phyloP scores from a whole-genome alignment of 805 yeast species.

The Lachancea kluyveri region DNA sequence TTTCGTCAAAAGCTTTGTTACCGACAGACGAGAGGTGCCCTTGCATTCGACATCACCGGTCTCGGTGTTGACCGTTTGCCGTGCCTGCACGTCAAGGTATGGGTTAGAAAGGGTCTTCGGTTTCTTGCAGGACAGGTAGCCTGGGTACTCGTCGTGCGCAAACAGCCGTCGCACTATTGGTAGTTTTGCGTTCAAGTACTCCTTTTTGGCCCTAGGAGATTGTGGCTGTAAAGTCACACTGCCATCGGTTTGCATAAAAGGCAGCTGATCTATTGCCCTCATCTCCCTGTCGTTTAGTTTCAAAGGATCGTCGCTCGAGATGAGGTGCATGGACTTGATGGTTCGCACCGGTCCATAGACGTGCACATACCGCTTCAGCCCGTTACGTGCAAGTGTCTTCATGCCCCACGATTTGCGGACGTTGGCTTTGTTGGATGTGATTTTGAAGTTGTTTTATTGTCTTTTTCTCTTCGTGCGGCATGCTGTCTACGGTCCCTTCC shows the following conservation, averaged over 20 bases:
- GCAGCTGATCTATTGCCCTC: slow-evolving; percentile 9
- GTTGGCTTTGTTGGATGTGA: no score
- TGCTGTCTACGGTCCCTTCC: no score
- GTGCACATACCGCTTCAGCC: no score
- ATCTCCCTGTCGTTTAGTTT: slow-evolving; percentile 10
- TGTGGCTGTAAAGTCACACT: no score
- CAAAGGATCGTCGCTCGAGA: background rate
- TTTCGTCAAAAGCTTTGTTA: slow-evolving; percentile 51
- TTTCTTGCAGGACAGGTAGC: slow-evolving; percentile 11
- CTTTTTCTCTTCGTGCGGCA: no score
- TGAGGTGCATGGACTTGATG: no score
- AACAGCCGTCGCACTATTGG: slow-evolving; percentile 14
- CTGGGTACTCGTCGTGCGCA: slow-evolving; percentile 13
- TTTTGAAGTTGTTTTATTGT: no score
- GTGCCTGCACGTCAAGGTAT: slow-evolving; percentile 12
- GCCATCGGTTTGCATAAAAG: no score
- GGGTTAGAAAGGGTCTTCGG: slow-evolving; percentile 18
- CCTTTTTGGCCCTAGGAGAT: slow-evolving; percentile 10
- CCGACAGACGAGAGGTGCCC: slow-evolving; percentile 30
- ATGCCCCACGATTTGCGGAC: no score
- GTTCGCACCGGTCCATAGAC: no score
- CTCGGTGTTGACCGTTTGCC: slow-evolving; percentile 6
- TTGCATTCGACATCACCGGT: slow-evolving; percentile 7
- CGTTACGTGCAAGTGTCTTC: no score
- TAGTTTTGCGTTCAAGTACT: slow-evolving; percentile 17